Base-by-base conservation (phyloP, 192 early-diverging fungal genomes). In the Irineochytrium annulatum region DNA sequence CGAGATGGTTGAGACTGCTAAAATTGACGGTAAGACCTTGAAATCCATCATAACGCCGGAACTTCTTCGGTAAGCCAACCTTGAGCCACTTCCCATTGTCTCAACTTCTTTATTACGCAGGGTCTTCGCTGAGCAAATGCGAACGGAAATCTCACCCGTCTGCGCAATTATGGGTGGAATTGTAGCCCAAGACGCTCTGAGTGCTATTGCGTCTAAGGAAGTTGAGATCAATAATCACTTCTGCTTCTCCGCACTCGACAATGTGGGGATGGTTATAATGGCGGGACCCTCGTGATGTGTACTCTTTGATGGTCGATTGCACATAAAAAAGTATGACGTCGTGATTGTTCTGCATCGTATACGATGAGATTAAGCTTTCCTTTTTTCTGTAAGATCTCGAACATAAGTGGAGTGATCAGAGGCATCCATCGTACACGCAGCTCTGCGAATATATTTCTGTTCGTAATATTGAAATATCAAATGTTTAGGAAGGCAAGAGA, bases 111-210 rank as follows among this genome's bases (percentile, higher is more conserved):
- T 29, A 48, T 26, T 32, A 24, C 45, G 24, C 4, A 87, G 84
- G 46, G 58, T 66, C 22, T 67, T 89, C 34, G 77, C 75, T 17
- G 45, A 49, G 14, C 76, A 77, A 51, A 62, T 71, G 43, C 57
- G 60, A 17, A 80, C 85, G 3, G 94, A 95, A 70, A 67, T 94
- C 31, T 71, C 78, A 1, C 86, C 93, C 29, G 81, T 91, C 17
- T 89, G 87, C 52, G 87, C 94, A 16, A 86, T 95, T 46, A 69
- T 95, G 1, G 94, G 94, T 28, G 94, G 92, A 5, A 81, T 93
- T 0, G 74, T 94, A 46, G 87, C 90, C 0, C 93, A 95, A 57
- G 93, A 97, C 32, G 82, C 94, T 13, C 74, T 97, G n/a, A 92
- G 92, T 66, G 86, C 87, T 14, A 52, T 95, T 3, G 86, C 89